Conservation (phyloP, 768 basidiomycete species). For the Hydnum rufescens region DNA sequence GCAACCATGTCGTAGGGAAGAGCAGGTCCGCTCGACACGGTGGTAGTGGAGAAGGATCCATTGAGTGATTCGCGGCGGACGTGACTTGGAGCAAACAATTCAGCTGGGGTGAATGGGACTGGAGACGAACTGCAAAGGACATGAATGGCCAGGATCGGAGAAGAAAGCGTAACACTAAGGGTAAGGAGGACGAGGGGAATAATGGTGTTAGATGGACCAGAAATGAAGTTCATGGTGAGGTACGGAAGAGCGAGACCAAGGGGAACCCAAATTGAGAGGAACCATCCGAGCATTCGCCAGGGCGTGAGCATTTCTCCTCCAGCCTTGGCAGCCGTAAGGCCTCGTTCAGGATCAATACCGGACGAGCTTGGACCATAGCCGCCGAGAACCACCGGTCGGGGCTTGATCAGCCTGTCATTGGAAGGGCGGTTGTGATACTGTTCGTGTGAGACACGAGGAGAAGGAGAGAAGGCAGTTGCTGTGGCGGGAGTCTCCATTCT, state of each 20-base stretch:
- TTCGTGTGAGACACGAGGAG: slow-evolving; percentile 23
- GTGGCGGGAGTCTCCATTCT: slow-evolving; percentile 19
- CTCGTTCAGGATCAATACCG: neutral
- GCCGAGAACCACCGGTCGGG: neutral
- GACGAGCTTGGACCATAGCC: neutral
- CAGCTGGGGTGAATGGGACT: slow-evolving; percentile 43
- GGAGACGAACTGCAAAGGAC: slow-evolving; percentile 39
- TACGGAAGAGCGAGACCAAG: slow-evolving; percentile 46
- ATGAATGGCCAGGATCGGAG: slow-evolving; percentile 44
- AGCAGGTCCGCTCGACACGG: slow-evolving; percentile 37
- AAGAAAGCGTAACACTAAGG: slow-evolving; percentile 45
- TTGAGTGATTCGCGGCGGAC: slow-evolving; percentile 18
- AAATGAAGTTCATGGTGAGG: slow-evolving; percentile 18
- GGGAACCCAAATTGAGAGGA: slow-evolving; percentile 47
- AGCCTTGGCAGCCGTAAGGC: neutral
- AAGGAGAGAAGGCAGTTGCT: slow-evolving; percentile 23
- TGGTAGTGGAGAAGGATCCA: slow-evolving; percentile 15
- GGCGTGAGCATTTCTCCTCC: neutral
- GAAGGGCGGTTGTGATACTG: neutral
- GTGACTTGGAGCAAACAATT: slow-evolving; percentile 24
- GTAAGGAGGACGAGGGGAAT: slow-evolving; percentile 32
- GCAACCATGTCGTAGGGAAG: slow-evolving; percentile 11
- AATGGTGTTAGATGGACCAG: slow-evolving; percentile 17
- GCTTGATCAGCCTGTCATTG: neutral
- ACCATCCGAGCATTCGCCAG: slow-evolving; percentile 37